These are phyloP conservation scores for Platanus orientalis DNA, from an alignment of 164 flowering plant genomes.

Conservation along the genomic window DNA sequence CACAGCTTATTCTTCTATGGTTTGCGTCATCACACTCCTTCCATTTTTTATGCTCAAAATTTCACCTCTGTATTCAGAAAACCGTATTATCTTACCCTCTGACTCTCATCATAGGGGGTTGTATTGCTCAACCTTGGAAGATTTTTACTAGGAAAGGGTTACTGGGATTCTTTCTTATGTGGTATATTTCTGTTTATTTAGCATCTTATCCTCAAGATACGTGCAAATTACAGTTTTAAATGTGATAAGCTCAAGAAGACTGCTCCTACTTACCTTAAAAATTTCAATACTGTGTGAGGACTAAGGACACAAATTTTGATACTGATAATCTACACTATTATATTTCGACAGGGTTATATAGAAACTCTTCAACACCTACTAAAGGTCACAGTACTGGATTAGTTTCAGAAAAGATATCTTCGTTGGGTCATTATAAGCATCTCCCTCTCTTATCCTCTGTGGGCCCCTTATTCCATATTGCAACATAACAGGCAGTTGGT, in stretches of 20 bases:
- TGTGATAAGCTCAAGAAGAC: slow-evolving; percentile 86
- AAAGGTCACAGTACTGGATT: slow-evolving; percentile 54
- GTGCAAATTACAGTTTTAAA: slow-evolving; percentile 79
- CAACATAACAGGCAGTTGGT: not conserved
- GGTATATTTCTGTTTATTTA: slow-evolving; percentile 48
- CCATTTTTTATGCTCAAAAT: no score
- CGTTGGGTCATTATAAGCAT: slow-evolving; percentile 56
- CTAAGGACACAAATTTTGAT: no score
- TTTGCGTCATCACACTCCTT: no score
- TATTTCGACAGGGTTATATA: slow-evolving; percentile 63
- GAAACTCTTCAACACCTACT: slow-evolving; percentile 63
- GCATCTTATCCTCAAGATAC: no score
- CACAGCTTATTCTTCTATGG: slow-evolving; percentile 69
- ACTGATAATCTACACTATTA: slow-evolving; percentile 7
- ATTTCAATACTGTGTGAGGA: not conserved
- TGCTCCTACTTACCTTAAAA: slow-evolving; percentile 58
- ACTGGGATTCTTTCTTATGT: slow-evolving; percentile 87
- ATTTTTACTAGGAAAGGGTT: slow-evolving; percentile 73
- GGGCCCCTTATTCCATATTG: not conserved
- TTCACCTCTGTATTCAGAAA: no score
- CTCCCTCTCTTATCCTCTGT: not conserved
- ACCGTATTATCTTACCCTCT: no score
- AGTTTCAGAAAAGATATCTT: slow-evolving; percentile 66
- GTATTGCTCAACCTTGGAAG: slow-evolving; percentile 68
- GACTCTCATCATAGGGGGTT: slow-evolving; percentile 39